Base-by-base conservation (phyloP, 176 grass and related monocot genomes). In the Juncus inflexus region DNA sequence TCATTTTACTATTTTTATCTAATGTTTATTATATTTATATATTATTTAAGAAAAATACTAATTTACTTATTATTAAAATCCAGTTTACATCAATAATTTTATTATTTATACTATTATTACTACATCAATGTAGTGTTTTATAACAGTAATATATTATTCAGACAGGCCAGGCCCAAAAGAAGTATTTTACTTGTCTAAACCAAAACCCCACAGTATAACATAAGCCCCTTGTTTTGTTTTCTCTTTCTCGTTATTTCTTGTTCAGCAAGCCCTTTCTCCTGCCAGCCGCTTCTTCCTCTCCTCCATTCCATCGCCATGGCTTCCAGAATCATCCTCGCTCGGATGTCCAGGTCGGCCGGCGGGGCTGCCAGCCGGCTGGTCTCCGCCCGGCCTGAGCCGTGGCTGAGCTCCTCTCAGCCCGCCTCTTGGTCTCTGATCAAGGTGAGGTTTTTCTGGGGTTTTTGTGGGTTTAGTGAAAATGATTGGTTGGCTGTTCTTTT, bases 311-410 rank as follows among this genome's bases (percentile, higher is more conserved):
- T 55, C 51, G 36, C 52, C 53, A 71, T 71, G 68, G 54, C 68
- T 71, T 71, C 68, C 28, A 71, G 68, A 59, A 36, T 71, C 12
- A 47, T 71, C 39, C 3, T 71, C 10, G 68, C 39, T 14, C 68
- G 68, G 42, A 10, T 59, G 12, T 71, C 68, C 12, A 71, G 68
- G 54, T 58, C 14, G 4, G 9, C 14, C 35, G 39, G 39, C 4
- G 40, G 40, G 8, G n/a, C 52, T 35, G 38, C 58, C n/a, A 71
- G 43, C 38, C 54, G 68, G 7, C 54, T 71, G 13, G 35, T 56
- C 15, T 45, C 54, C 54, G 4, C 39, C 12, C 54, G 54, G 55
- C 68, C 54, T n/a, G 53, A 71, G 42, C 15, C 35, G 2, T 58
- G 53, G n/a, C 52, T 71, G 12, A 56, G 12, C 53, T 37, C 52